Base-by-base conservation (phyloP, 768 basidiomycete species). In the Clathrus columnatus region DNA sequence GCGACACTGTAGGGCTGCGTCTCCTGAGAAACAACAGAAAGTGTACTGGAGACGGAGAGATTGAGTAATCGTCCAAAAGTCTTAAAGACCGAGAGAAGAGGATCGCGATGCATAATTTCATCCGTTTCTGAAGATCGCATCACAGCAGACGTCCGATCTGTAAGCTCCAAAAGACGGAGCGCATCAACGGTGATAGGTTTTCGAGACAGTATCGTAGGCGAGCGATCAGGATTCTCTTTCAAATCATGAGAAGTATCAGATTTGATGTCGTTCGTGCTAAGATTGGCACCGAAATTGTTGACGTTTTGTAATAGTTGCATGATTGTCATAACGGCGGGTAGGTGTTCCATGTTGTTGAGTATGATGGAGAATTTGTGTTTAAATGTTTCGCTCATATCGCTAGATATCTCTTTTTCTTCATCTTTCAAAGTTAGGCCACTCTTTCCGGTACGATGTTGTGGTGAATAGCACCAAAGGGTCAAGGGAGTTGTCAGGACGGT, bases 401-500 rank as follows among this genome's bases (percentile, higher is more conserved):
- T 50, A 27, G 10, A 26, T 20, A 46, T 29, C 1, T 46, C 11
- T 42, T 45, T 50, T 24, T 57, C 43, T 4, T 54, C 63, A 46
- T 65, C 69, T 8, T 44, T 59, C 44, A 58, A 54, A 20, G 52
- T 54, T 11, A 48, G 50, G 52, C 47, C 58, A 61, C 61, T 21
- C 65, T 65, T 28, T 53, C 69, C 74, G 0, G 64, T 63, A 10
- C 86, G 87, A 58, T 79, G 68, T 62, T 75, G 74, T 1, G 74
- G 64, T 2, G 92, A 91, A 67, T 94, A 94, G 69, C 91, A 82
- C 28, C 77, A 62, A 23, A 91, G 70, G 0, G 86, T 86, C 54
- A 91, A 76, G 1, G 92, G 92, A 0, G 91, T 93, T 3, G 90
- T 91, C 56, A 89, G 78, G 71, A 88, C 83, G 0, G 91, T 91